Evolutionary conservation across 345 rosid genomes (phyloP), one percentile per base, ranked within the genome.

Genomic region (Schrenkiella parvula): DNA sequence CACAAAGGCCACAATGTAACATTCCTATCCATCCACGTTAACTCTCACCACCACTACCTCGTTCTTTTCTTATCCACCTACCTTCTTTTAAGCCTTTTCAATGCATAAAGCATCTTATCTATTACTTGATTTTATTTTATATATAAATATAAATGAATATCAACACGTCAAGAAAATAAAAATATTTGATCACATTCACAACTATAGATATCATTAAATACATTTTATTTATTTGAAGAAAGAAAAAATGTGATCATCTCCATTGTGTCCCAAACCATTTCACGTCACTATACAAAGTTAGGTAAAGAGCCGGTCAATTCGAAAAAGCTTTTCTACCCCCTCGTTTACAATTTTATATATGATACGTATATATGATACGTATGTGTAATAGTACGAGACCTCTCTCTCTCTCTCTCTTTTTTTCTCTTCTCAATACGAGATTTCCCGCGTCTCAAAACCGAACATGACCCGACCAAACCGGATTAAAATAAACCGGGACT

Each of bases 1-100:
- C 44, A 47, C 42, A 37, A 73, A 56, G 35, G 52, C 37, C 65
- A 54, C 70, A 64, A 22, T 54, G 65, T 11, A 41, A 41, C 68
- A 74, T 74, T 51, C 73, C 68, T 75, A 75, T 75, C 69, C 63
- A 75, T 75, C 68, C 79, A 75, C 79, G 68, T 68, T 41, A 66
- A 21, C 61, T 58, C 72, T 50, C 72, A 74, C 73, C 66, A 43
- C 47, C 64, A 65, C 59, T 35, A 73, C 13, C 71, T 65, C 41
- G 59, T 28, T 56, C 66, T 39, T 64, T 65, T 73, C 78, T 73
- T 57, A 66, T 66, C 78, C 78, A 56, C 72, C 68, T 41, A 74
- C 73, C 55, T 47, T 47, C 64, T 10, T 10, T 64, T 17, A 8
- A 17, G n/a, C 65, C 61, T 61, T 61, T 71, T 34, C 77, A 32